Evolutionary conservation across 1,139 yeast species (phyloP), one percentile per base, ranked within the genome.

Genomic region (Diutina sp.): DNA sequence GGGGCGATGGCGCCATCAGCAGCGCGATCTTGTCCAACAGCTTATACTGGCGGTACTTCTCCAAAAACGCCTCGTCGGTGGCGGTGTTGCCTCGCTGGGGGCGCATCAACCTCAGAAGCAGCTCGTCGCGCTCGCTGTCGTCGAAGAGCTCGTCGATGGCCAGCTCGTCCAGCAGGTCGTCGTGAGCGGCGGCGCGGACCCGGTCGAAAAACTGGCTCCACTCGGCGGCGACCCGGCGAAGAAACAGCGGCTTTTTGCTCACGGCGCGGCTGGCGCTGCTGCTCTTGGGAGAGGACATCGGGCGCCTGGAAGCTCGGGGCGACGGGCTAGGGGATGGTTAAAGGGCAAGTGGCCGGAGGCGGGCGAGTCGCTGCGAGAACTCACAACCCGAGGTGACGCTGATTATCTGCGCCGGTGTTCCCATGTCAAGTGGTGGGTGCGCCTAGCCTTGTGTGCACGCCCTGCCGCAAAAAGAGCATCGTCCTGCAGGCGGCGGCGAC

Each of bases 91-190:
- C 69, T 58, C 64, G 66, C 58, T 62, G 4, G 4, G 53, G 41
- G 14, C 53, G 53, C 41, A 32, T 60, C 29, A 59, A 55, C 45
- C 63, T 62, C 6, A 66, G 62, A 30, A 69, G 71, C 75, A 69
- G 58, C 14, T 68, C 67, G 56, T 68, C 73, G 47, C 64, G 62
- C 57, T 73, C 77, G 30, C 69, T 64, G 41, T 71, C 72, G 21
- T 69, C 71, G 61, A 80, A 80, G 14, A 79, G 64, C 50, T 76
- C 79, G 25, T 71, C 76, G 1, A 76, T 68, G 1, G 68, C 65
- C 59, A 74, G 79, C 64, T 77, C 77, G 18, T 73, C 69, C 25
- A 67, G 66, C 56, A 77, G 70, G 9, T 72, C 74, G 48, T 73
- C 77, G 61, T 78, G 80, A 3, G 81, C 72, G 56, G 81, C 72